Conservation (phyloP, 2,329 filamentous ascomycete species). For the Phaeosphaeria sp. region DNA sequence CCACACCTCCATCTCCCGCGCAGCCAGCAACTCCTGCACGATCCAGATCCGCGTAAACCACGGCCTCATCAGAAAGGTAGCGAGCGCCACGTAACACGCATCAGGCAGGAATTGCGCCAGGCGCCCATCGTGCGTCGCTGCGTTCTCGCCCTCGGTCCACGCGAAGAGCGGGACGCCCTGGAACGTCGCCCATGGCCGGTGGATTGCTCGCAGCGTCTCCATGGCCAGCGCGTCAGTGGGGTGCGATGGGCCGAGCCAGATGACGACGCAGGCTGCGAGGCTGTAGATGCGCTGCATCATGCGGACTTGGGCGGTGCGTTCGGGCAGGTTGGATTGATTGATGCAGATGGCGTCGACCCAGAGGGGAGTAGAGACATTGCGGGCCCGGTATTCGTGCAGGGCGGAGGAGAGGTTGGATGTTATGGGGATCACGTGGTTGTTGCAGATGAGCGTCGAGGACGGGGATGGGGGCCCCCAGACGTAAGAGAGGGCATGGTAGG, state of each 20-base stretch:
- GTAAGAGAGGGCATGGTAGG: conserved; percentile 1
- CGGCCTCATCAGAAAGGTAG: conserved; percentile 5
- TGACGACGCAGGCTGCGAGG: background rate
- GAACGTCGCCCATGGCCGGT: conserved; percentile 5
- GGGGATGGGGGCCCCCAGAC: background rate
- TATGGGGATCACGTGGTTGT: background rate
- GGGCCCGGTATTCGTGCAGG: background rate
- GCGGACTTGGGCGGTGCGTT: conserved; percentile 9
- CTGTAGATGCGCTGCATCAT: conserved; percentile 9
- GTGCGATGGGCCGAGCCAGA: conserved; percentile 4
- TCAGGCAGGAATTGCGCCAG: background rate
- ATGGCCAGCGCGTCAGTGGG: background rate
- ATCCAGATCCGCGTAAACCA: conserved; percentile 15
- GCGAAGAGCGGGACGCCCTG: background rate
- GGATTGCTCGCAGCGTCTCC: conserved; percentile 1
- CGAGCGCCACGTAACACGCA: conserved; percentile 1
- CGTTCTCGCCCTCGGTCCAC: background rate
- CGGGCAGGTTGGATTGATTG: background rate
- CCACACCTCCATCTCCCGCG: background rate
- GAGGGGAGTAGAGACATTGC: background rate
- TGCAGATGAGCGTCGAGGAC: background rate
- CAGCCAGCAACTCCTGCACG: conserved; percentile 1
- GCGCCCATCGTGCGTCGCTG: background rate
- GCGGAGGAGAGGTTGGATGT: background rate
- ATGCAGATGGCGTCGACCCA: conserved; percentile 1